A percentile compares a stretch with the other conserved stretches of the same genome.
Conservation (phyloP, 2,329 filamentous ascomycete genomes). For the Emergomyces pasteurianus region DNA sequence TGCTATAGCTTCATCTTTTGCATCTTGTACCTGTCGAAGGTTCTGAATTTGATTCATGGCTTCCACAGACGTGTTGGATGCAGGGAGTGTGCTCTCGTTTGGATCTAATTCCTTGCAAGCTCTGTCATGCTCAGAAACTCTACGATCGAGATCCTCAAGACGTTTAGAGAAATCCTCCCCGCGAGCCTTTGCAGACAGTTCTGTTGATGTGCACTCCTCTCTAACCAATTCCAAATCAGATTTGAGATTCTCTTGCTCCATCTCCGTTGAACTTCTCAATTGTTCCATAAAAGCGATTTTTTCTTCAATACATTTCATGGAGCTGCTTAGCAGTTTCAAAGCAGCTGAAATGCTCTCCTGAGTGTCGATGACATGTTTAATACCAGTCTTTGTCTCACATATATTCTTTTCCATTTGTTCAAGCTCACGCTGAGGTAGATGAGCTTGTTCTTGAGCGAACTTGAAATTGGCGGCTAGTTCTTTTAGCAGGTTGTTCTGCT, state of each 20-base stretch:
- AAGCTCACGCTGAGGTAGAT: background rate
- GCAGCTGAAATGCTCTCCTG: background rate
- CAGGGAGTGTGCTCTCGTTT: background rate
- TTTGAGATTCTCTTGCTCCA: background rate
- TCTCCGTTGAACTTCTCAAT: background rate
- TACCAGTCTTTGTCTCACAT: background rate
- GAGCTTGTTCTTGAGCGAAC: background rate
- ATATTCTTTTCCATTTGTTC: background rate
- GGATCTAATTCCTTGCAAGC: background rate
- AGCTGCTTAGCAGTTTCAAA: background rate
- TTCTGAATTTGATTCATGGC: background rate
- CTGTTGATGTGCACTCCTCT: background rate
- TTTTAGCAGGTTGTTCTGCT: constrained; percentile 6
- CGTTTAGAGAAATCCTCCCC: background rate
- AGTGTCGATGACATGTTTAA: background rate
- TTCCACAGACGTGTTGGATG: background rate
- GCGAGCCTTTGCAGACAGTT: background rate
- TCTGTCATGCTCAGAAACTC: background rate
- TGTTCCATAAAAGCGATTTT: background rate
- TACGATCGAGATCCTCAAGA: background rate
- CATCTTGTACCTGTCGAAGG: background rate
- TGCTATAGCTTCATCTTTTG: constrained; percentile 3
- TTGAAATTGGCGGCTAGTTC: background rate
- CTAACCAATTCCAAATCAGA: background rate
- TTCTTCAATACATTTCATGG: background rate